Evolutionary conservation across 345 rosid genomes (phyloP).

Genomic region (Lepidium aucheri): DNA sequence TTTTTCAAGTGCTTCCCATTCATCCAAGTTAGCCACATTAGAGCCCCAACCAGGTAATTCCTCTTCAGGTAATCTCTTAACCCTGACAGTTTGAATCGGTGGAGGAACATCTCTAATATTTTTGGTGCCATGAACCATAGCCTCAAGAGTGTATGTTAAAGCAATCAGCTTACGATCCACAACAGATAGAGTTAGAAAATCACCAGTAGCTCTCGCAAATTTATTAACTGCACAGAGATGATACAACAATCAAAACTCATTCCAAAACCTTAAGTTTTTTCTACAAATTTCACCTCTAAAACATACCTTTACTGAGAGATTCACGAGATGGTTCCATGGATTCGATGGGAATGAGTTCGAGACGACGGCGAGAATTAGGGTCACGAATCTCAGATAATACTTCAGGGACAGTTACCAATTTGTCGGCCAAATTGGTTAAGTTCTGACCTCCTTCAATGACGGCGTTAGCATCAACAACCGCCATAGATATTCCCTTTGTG

Average conservation of each 20-base stretch:
- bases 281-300: not conserved
- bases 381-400: slow-evolving; percentile 76
- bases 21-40: slow-evolving; percentile 78
- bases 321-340: slow-evolving; percentile 80
- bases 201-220: slow-evolving; percentile 84
- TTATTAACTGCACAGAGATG: slow-evolving; percentile 40
- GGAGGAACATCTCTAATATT: slow-evolving; percentile 70
- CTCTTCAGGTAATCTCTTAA: slow-evolving; percentile 73
- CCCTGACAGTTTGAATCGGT: slow-evolving; percentile 55
- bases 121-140: slow-evolving; percentile 65
- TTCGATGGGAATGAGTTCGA: slow-evolving; percentile 48
- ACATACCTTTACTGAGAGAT: slow-evolving; percentile 49
- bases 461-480: slow-evolving; percentile 84
- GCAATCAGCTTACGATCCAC: slow-evolving; percentile 82
- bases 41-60: slow-evolving; percentile 90
- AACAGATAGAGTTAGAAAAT: slow-evolving; percentile 65
- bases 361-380: slow-evolving; percentile 66
- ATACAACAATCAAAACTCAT: not conserved
- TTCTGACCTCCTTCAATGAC: slow-evolving; percentile 56
- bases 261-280: not conserved
- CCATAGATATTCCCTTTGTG: slow-evolving; percentile 54
- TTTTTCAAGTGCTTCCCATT: slow-evolving; percentile 77
- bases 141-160: slow-evolving; percentile 64
- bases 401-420: slow-evolving; percentile 70
- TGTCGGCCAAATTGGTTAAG: slow-evolving; percentile 52